These are phyloP conservation scores for Dactylellina leptospora DNA, from an alignment of 2,329 filamentous ascomycete species.

Conservation along the genomic window DNA sequence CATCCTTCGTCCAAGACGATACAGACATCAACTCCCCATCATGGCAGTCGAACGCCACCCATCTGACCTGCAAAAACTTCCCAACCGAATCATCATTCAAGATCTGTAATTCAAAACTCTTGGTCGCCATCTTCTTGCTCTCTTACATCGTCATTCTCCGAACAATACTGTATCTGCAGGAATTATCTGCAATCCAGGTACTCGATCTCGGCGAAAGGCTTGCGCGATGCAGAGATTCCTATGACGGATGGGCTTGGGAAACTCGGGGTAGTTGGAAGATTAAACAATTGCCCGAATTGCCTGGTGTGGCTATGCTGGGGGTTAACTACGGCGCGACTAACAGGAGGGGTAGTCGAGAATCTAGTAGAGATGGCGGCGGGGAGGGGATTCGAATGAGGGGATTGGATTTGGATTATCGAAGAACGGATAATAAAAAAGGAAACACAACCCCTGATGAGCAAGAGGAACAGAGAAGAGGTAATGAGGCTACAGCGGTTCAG, in stretches of 20 bases:
- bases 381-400: constrained; percentile 9
- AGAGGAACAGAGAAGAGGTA: neutral
- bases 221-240: constrained; percentile 22
- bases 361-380: neutral
- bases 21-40: neutral
- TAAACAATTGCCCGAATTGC: constrained; percentile 34
- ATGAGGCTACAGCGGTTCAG: neutral
- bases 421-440: neutral
- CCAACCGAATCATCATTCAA: neutral
- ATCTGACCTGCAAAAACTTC: constrained; percentile 31
- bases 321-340: neutral
- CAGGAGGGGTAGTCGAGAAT: neutral
- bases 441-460: constrained; percentile 30
- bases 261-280: constrained; percentile 34
- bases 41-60: neutral
- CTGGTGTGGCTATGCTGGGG: constrained; percentile 25
- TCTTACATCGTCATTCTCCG: constrained; percentile 22
- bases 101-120: constrained; percentile 18
- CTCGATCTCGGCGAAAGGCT: constrained; percentile 31
- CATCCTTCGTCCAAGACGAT: constrained; percentile 45
- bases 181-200: constrained; percentile 18
- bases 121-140: constrained; percentile 11
- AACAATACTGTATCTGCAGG: constrained; percentile 22
- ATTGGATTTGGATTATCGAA: constrained; percentile 45
- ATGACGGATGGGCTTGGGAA: constrained; percentile 27